Conservation (phyloP, 257 asterid species). For the Echium plantagineum region DNA sequence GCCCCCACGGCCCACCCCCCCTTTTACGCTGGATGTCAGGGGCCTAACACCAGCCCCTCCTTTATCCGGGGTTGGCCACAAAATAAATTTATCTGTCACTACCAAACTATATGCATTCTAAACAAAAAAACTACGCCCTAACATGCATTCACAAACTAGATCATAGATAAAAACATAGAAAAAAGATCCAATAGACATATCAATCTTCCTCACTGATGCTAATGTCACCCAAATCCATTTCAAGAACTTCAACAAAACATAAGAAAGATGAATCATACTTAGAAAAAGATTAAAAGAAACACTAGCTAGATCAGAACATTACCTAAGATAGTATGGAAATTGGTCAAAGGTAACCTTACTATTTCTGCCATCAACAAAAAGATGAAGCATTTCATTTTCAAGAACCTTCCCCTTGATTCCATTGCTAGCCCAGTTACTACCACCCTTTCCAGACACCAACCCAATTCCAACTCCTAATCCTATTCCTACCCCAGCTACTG, state of each 20-base stretch:
- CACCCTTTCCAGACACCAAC: slow-evolving; percentile 58
- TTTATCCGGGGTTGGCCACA: too few relatives aligned
- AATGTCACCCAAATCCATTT: too few relatives aligned
- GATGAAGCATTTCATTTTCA: slow-evolving; percentile 58
- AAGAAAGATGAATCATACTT: too few relatives aligned
- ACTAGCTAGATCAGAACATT: background rate
- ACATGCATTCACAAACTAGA: background rate
- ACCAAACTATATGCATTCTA: background rate
- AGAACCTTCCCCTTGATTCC: slow-evolving; percentile 23
- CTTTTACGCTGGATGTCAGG: too few relatives aligned
- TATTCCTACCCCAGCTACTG: slow-evolving; percentile 51
- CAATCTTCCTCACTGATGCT: too few relatives aligned
- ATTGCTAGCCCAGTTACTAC: slow-evolving; percentile 26
- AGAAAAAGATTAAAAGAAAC: too few relatives aligned
- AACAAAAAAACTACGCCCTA: background rate
- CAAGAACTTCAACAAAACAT: background rate
- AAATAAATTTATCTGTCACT: too few relatives aligned
- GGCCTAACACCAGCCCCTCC: too few relatives aligned
- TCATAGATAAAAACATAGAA: too few relatives aligned
- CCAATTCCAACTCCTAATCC: slow-evolving; percentile 74
- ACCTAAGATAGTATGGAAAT: slow-evolving; percentile 73
- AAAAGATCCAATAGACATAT: too few relatives aligned
- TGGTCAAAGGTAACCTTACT: slow-evolving; percentile 56
- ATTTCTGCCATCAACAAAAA: slow-evolving; percentile 44
- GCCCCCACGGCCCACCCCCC: too few relatives aligned